Conservation (phyloP, 768 basidiomycete genomes). For the Mycena metata region DNA sequence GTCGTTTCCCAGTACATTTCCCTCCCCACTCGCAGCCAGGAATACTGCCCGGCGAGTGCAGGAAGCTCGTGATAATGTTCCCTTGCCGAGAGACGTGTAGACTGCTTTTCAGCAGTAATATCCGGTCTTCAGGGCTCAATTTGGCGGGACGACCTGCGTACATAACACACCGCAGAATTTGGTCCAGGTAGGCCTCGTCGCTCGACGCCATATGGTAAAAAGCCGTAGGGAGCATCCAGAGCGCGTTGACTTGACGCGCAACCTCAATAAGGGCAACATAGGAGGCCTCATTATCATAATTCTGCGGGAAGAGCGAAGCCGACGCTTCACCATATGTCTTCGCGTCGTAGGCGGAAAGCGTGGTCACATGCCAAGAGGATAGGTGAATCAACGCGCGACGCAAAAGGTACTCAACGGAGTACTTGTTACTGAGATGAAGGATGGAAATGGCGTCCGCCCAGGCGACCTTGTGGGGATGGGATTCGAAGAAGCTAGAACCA, state of each 20-base stretch:
- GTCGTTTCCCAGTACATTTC: background rate
- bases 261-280: constrained; percentile 1
- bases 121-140: background rate
- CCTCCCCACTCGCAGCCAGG: background rate
- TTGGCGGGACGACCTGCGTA: background rate
- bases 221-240: constrained; percentile 29
- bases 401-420: constrained; percentile 28
- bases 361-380: constrained; percentile 10
- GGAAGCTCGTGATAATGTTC: background rate
- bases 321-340: background rate
- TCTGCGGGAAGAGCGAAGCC: no score
- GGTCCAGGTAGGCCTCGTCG: background rate
- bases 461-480: background rate
- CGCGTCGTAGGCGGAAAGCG: background rate
- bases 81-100: background rate
- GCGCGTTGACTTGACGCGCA: constrained; percentile 26
- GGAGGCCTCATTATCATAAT: background rate
- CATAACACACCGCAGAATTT: background rate
- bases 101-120: background rate
- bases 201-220: constrained; percentile 8
- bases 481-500: constrained; percentile 21
- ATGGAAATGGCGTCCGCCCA: constrained; percentile 6
- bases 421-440: constrained; percentile 27
- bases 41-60: background rate
- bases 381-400: constrained; percentile 31